Base-by-base conservation (phyloP, 73 alveolate genomes). In the Symbiodinium pilosum region DNA sequence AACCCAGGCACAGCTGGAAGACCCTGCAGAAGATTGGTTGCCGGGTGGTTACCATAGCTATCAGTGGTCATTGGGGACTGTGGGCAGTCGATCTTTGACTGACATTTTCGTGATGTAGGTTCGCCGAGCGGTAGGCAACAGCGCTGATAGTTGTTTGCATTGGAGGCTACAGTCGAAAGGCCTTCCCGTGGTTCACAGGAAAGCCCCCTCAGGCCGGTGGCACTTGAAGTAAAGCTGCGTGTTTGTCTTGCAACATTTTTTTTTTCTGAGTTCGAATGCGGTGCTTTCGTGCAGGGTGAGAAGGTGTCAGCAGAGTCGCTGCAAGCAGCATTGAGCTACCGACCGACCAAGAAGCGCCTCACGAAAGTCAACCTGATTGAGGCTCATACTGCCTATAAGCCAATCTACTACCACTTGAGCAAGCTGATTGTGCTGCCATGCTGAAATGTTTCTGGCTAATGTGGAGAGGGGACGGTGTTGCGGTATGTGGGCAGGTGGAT, bases 181-280 rank as follows among this genome's bases (percentile, higher is more conserved):
- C 97, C 51, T 91, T 91, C 97, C 97, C 97, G 24, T 91, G 97
- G 97, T 91, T 68, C 88, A 68, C 77, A 2, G 97, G 97, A 85
- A 91, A 91, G 97, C 81, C 77, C 18, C 97, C 97, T 0, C 88
- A 68, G 77, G 77, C 1, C 1, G 32, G 2, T 56, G 38, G 59
- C 59, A 47, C 6, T 6, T 6, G 59, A 47, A 9, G 59, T 6
- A 47, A 47, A 47, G 59, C 59, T 9, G 59, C 59, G 14, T 47
- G 59, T 47, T 6, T 47, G 21, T 9, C 59, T 6, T 47, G 6
- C 21, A 9, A 9, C 59, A 47, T 47, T 47, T 14, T 47, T 47
- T 14, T 14, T 47, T 47, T 47, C n/a, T 16, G 64, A 47, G 64
- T 47, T 21, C 26, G 71, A 54, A 30, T 54, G 71, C 26, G n/a